phyloP scores from a whole-genome alignment of 768 basidiomycete genomes.

The Phylloporus sp. region DNA sequence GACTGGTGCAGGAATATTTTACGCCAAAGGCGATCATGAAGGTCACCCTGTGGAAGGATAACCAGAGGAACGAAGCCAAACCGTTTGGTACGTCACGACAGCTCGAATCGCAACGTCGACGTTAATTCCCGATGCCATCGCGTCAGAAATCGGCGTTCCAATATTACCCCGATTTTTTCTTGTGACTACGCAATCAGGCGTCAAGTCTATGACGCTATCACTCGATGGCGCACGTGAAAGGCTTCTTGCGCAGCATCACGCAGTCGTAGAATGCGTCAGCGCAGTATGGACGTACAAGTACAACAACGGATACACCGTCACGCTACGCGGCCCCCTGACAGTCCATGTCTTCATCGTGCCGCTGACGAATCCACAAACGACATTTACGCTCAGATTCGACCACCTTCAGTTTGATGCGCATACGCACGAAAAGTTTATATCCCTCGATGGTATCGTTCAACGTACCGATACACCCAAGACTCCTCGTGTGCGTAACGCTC shows the following conservation, averaged over 20 bases:
- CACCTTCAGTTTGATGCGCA: conserved; percentile 71
- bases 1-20: conserved; percentile 64
- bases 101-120: conserved; percentile 1
- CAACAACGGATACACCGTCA: conserved; percentile 72
- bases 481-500: conserved; percentile 30
- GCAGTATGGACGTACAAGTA: conserved; percentile 84
- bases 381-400: conserved; percentile 56
- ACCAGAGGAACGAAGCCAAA: conserved; percentile 71
- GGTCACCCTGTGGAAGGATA: conserved; percentile 86
- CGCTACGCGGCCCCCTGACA: conserved; percentile 67
- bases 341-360: conserved; percentile 49
- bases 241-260: conserved; percentile 40
- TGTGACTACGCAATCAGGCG: conserved; percentile 79
- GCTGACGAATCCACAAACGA: conserved; percentile 11
- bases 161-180: conserved; percentile 82
- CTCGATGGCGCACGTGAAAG: conserved; percentile 76
- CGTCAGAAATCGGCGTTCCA: conserved; percentile 69
- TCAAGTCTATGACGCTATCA: conserved; percentile 75
- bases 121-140: conserved; percentile 10
- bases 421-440: conserved; percentile 67
- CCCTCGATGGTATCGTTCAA: conserved; percentile 52
- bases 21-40: conserved; percentile 67
- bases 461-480: conserved; percentile 43
- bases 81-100: conserved; percentile 60
- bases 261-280: conserved; percentile 62